phyloP scores from a whole-genome alignment of 805 yeast species.

The Kluyveromyces siamensis region DNA sequence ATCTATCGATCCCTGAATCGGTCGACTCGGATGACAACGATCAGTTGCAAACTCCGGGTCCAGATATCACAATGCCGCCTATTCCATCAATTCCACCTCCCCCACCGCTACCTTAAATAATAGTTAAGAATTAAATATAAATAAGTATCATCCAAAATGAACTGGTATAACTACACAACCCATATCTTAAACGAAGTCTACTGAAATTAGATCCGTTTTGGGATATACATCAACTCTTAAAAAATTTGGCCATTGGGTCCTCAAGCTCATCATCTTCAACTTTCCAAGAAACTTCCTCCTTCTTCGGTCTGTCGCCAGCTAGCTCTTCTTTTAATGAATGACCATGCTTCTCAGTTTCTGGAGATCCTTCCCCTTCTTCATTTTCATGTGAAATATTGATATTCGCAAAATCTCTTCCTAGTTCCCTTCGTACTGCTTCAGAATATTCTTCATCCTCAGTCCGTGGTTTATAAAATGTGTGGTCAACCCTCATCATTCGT shows the following conservation, averaged over 20 bases:
- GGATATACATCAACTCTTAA: slow-evolving; percentile 8
- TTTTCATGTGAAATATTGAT: not conserved
- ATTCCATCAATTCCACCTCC: slow-evolving; percentile 25
- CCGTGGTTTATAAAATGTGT: slow-evolving; percentile 50
- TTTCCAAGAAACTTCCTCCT: slow-evolving; percentile 1
- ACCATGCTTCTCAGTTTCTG: not conserved
- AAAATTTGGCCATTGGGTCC: slow-evolving; percentile 32
- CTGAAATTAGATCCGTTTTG: not conserved
- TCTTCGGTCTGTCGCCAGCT: slow-evolving; percentile 1
- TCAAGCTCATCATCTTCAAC: slow-evolving; percentile 23
- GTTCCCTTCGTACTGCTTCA: slow-evolving; percentile 26
- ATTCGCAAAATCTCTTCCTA: slow-evolving; percentile 22
- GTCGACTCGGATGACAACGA: slow-evolving; percentile 24
- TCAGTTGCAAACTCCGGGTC: not conserved
- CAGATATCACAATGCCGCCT: not conserved
- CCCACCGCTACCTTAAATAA: slow-evolving; percentile 20
- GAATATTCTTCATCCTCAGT: slow-evolving; percentile 43
- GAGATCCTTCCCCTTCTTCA: not conserved
- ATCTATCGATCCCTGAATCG: slow-evolving; percentile 29
- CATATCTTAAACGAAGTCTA: not conserved
- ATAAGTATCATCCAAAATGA: not conserved
- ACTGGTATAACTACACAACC: not conserved
- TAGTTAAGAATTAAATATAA: too few relatives aligned
- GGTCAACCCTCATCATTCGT: slow-evolving; percentile 54
- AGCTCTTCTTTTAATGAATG: not conserved